phyloP scores from a whole-genome alignment of 2,329 filamentous ascomycete genomes.

The Colletotrichum sp. region DNA sequence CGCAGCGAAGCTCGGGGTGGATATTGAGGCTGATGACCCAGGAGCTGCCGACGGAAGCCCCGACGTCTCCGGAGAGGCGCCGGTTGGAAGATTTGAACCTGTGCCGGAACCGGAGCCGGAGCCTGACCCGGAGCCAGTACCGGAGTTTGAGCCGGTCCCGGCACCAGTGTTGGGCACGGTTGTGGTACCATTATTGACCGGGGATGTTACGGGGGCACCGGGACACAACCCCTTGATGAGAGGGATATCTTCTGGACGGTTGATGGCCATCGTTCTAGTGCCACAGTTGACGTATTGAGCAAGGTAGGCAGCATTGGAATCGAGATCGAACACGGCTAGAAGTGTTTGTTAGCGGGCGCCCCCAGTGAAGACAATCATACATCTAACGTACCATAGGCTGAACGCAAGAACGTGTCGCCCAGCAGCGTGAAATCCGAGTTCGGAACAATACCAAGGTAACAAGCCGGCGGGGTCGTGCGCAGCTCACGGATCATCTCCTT shows the following conservation, averaged over 20 bases:
- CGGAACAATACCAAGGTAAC: constrained; percentile 54
- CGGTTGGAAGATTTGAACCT: background rate
- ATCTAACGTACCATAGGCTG: constrained; percentile 49
- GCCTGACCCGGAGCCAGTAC: background rate
- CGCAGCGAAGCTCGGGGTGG: background rate
- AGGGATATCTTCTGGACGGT: constrained; percentile 7
- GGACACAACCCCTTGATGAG: constrained; percentile 10
- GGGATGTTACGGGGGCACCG: background rate
- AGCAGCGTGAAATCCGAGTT: constrained; percentile 54
- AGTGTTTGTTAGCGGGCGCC: background rate
- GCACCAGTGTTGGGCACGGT: background rate
- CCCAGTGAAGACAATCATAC: background rate
- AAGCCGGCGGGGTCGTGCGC: constrained; percentile 31
- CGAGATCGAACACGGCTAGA: constrained; percentile 55
- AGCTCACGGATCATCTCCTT: constrained; percentile 50
- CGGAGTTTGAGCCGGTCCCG: background rate
- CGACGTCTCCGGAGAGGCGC: background rate
- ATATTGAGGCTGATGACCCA: background rate
- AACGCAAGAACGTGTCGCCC: constrained; percentile 63
- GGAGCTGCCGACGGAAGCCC: background rate
- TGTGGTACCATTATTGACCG: background rate
- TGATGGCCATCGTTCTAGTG: constrained; percentile 26
- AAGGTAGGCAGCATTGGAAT: constrained; percentile 51
- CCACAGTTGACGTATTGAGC: constrained; percentile 57
- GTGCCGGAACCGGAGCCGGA: background rate